A percentile compares a stretch with the other conserved stretches of the same genome.
These are phyloP conservation scores for Pythium sukuiense DNA, from an alignment of 352 stramenopile species.

Conservation along the genomic window DNA sequence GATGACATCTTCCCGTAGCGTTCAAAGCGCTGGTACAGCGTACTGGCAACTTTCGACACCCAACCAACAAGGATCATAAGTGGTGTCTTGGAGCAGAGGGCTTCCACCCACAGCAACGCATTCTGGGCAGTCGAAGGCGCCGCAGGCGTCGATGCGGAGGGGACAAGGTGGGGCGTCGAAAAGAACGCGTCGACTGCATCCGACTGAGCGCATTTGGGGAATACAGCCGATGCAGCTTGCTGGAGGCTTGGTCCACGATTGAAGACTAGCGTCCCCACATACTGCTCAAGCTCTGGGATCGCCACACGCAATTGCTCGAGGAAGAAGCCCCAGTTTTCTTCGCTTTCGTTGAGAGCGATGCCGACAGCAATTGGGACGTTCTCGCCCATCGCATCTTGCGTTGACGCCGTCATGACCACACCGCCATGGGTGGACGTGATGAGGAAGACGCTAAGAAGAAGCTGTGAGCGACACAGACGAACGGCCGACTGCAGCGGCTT, in stretches of 20 bases:
- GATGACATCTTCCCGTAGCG: slow-evolving; percentile 72
- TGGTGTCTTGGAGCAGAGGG: slow-evolving; percentile 59
- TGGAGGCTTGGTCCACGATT: slow-evolving; percentile 60
- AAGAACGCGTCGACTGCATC: slow-evolving; percentile 66
- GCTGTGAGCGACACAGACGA: slow-evolving; percentile 54
- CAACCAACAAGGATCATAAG: slow-evolving; percentile 81
- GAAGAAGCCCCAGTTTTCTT: slow-evolving; percentile 70
- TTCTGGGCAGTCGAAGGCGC: slow-evolving; percentile 4
- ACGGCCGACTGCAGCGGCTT: slow-evolving; percentile 53
- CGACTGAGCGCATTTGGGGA: slow-evolving; percentile 57
- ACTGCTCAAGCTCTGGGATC: slow-evolving; percentile 56
- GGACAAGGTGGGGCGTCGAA: slow-evolving; percentile 15
- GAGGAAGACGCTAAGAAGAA: slow-evolving; percentile 72
- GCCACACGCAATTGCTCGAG: slow-evolving; percentile 52
- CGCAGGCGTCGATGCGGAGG: background rate
- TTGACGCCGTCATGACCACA: slow-evolving; percentile 66
- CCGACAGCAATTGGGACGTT: slow-evolving; percentile 69
- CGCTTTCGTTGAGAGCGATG: slow-evolving; percentile 50
- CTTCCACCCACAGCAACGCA: slow-evolving; percentile 64
- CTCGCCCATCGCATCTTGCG: slow-evolving; percentile 76
- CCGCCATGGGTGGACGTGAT: slow-evolving; percentile 68
- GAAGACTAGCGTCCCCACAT: slow-evolving; percentile 59
- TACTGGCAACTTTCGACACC: slow-evolving; percentile 78
- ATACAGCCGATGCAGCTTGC: slow-evolving; percentile 38
- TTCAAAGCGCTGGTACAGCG: slow-evolving; percentile 70